Conservation (phyloP, 148 eudicot species). For the Fagopyrum homotropicum region DNA sequence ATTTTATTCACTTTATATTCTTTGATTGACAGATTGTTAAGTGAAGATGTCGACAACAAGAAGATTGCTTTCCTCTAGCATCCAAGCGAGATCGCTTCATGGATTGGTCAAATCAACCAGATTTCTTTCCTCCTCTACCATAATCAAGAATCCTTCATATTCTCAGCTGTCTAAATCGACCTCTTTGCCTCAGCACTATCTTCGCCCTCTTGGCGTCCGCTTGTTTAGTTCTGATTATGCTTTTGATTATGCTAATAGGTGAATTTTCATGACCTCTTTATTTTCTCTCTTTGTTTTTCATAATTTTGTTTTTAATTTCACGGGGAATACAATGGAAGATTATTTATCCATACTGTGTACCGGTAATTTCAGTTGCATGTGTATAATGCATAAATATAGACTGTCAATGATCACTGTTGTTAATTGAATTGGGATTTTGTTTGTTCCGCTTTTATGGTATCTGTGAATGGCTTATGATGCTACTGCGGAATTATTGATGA, state of each 20-base stretch:
- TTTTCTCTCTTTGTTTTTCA: neutral
- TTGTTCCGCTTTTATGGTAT: neutral
- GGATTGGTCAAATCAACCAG: neutral
- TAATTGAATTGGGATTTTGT: neutral
- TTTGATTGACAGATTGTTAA: neutral
- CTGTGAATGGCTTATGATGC: neutral
- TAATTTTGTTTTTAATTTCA: neutral
- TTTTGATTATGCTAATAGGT: neutral
- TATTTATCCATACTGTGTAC: neutral
- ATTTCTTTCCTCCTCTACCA: neutral
- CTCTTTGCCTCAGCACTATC: constrained; percentile 4
- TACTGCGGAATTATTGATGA: neutral
- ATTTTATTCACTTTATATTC: neutral
- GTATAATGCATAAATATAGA: neutral
- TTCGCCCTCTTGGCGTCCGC: constrained; percentile 5
- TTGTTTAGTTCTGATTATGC: neutral
- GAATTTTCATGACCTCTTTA: neutral
- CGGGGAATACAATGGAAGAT: neutral
- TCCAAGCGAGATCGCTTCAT: neutral
- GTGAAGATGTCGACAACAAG: neutral
- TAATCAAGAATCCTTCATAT: neutral
- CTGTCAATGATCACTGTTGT: neutral
- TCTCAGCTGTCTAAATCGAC: neutral
- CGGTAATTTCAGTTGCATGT: neutral
- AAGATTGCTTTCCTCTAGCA: neutral